phyloP scores from a whole-genome alignment of 1,284 basidiomycete species.

The Coniophora puteana region DNA sequence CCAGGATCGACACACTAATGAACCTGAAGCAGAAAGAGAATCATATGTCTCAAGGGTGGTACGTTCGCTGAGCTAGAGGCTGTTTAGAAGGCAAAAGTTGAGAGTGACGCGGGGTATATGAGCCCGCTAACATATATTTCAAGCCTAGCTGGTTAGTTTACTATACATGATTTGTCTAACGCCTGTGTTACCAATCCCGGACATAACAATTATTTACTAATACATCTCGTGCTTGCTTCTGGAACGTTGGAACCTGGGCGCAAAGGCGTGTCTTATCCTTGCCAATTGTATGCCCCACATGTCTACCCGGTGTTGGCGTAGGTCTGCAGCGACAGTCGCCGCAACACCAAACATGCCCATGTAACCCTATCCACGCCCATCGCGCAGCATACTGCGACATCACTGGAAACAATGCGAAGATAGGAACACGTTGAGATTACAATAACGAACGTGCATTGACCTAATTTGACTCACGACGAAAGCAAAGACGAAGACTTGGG shows the following conservation, averaged over 20 bases:
- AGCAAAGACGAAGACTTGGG: conserved; percentile 38
- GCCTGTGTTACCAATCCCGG: no score
- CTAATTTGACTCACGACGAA: conserved; percentile 34
- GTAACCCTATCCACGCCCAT: conserved; percentile 18
- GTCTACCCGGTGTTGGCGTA: no score
- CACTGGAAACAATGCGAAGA: conserved; percentile 36
- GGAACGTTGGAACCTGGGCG: no score
- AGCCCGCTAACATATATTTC: no score
- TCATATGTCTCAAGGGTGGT: conserved; percentile 84
- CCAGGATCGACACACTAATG: conserved; percentile 82
- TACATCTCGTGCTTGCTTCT: no score
- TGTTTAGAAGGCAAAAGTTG: conserved; percentile 49
- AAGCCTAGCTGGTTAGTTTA: no score
- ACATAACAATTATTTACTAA: no score
- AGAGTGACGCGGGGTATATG: no score
- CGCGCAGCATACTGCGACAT: no score
- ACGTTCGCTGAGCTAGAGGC: conserved; percentile 67
- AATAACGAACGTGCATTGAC: conserved; percentile 30
- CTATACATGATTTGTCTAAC: no score
- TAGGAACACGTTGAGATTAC: conserved; percentile 27
- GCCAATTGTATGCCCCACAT: no score
- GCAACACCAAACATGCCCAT: conserved; percentile 26
- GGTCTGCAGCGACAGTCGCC: conserved; percentile 21
- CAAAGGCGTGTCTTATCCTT: no score
- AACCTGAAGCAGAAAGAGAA: conserved; percentile 72